phyloP scores from a whole-genome alignment of 495 filamentous ascomycete genomes.

The Glarea lozoyensis region DNA sequence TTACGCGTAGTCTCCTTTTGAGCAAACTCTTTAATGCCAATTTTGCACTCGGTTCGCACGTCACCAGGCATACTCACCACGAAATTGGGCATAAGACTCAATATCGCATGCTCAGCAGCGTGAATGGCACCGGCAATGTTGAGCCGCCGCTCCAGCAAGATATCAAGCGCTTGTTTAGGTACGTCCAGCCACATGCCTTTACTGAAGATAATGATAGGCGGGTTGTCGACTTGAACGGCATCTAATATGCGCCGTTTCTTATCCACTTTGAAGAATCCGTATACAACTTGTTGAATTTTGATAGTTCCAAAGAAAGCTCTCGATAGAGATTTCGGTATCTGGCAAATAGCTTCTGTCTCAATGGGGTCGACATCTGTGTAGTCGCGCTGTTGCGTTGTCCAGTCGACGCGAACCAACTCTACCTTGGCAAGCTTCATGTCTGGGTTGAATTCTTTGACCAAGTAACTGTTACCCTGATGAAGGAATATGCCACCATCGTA shows the following conservation, averaged over 20 bases:
- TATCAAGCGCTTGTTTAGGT: constrained; percentile 66
- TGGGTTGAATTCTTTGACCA: constrained; percentile 81
- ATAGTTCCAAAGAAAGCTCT: constrained; percentile 80
- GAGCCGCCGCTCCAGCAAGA: constrained; percentile 59
- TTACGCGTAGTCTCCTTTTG: constrained; percentile 67
- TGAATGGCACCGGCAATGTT: constrained; percentile 89
- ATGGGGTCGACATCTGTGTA: constrained; percentile 89
- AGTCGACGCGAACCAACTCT: constrained; percentile 81
- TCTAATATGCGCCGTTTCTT: constrained; percentile 76
- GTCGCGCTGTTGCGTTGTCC: constrained; percentile 89
- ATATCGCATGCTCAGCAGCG: constrained; percentile 84
- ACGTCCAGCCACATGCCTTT: constrained; percentile 98
- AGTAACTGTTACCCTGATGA: constrained; percentile 86
- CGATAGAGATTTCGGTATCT: constrained; percentile 44
- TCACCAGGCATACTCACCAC: constrained; percentile 79
- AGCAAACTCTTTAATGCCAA: constrained; percentile 67
- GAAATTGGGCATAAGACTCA: constrained; percentile 81
- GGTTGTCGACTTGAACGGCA: constrained; percentile 87
- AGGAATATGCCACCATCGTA: constrained; percentile 98
- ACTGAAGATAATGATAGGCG: constrained; percentile 70
- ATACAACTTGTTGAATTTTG: constrained; percentile 74
- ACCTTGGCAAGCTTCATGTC: constrained; percentile 64
- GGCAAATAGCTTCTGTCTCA: constrained; percentile 75
- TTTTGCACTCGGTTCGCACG: constrained; percentile 91
- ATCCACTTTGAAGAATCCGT: constrained; percentile 95